Evolutionary conservation across 352 stramenopile species (phyloP), one percentile per base, ranked within the genome.

Genomic region (Phytopythium boreale): DNA sequence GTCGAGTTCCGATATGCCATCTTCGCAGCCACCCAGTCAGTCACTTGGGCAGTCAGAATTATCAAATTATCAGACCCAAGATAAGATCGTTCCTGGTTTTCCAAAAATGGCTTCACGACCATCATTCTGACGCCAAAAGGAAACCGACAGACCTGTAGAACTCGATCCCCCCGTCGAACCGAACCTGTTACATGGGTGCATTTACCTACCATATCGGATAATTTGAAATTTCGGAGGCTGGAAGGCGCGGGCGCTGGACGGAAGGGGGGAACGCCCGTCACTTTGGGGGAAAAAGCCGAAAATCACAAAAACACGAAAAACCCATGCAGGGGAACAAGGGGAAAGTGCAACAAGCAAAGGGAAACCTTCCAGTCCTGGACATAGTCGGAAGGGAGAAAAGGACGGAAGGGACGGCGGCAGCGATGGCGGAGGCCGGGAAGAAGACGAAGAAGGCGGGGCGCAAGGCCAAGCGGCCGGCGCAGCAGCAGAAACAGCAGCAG

Each of bases 401-500:
- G 43, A 20, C 19, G 41, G 50, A 37, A 39, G n/a, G 26, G 51
- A 8, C 15, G 51, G 29, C 34, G 51, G 27, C 14, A 17, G 29
- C 26, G 19, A 59, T 43, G 31, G 53, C 24, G 10, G 49, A 55
- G 56, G 20, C 27, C 44, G 49, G 64, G 41, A 19, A 60, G 27
- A 26, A 52, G 15, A 34, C 31, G 20, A 26, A 46, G 60, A 56
- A 43, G 50, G 37, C n/a, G 52, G 27, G 41, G 41, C 37, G 61
- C 17, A 39, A 74, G 53, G 36, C 31, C 34, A 63, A 63, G 51
- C 27, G 55, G 43, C 24, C 29, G 27, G 44, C 10, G 43, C 43
- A 22, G 43, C 43, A 27, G 20, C 66, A 53, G 34, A 41, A 37
- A n/a, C 17, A 55, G 50, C 39, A 64, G 62, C 56, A 68, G 24